Base-by-base conservation (phyloP, 2,329 filamentous ascomycete species). In the Cercospora canescens region DNA sequence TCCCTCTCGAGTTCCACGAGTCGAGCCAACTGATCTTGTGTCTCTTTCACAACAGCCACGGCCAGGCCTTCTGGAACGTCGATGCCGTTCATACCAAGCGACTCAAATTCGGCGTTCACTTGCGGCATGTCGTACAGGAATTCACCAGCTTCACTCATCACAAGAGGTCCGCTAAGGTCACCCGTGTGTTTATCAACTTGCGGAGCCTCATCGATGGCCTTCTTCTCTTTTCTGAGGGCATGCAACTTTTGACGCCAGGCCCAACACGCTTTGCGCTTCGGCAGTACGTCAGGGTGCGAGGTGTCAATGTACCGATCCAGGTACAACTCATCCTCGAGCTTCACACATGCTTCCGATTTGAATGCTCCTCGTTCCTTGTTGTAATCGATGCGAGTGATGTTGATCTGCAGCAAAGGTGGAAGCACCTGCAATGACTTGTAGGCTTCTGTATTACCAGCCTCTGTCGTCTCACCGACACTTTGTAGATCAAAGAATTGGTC, bases 321-420 rank as follows among this genome's bases (percentile, higher is more conserved):
- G 75, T 92, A 96, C 12, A 99, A 84, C 1, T 86, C 89, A 70
- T 95, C 90, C 4, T 90, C 89, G n/a, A 99, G 87, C 21, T 88
- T 84, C 12, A 99, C 86, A 11, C 91, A 88, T 67, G 93, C 89
- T 62, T 88, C 88, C 30, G 93, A 93, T 75, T 96, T 96, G 74
- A 83, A 86, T 2, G 87, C 84, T 35, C 78, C 74, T 24, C 82
- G 81, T 63, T 85, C 85, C 6, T 86, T 85, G 69, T 92, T 89
- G 59, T 88, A 92, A 66, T 90, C 89, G 4, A 91, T 89, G 5
- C 95, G 89, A 75, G 96, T 93, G 34, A 99, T 92, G 70, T 93
- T 91, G 52, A 99, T 88, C 73, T 97, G 94, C 18, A 98, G 82
- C 34, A 99, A 87, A 0, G 94, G 93, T 0, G 95, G 93, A n/a